These are phyloP conservation scores for Populus trichocarpa DNA, from an alignment of 441 rosid species.

Conservation along the genomic window DNA sequence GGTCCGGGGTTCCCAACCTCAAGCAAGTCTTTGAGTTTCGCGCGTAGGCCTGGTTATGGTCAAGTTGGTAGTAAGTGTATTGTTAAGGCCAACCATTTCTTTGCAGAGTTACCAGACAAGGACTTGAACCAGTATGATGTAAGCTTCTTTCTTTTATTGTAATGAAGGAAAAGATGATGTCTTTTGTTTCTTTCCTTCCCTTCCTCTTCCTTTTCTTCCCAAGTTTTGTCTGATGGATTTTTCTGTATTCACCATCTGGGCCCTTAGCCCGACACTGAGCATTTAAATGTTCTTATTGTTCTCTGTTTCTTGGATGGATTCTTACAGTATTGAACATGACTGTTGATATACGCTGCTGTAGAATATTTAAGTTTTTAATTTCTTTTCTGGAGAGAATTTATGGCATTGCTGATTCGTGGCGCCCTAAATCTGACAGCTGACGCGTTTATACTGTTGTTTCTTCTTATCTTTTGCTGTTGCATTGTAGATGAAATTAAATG, in stretches of 20 bases:
- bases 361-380: not conserved
- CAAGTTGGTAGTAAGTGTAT: slow-evolving; percentile 84
- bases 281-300: not conserved
- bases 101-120: slow-evolving; percentile 82
- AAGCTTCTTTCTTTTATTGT: slow-evolving; percentile 34
- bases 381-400: slow-evolving; percentile 11
- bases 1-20: slow-evolving; percentile 61
- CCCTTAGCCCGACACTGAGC: slow-evolving; percentile 22
- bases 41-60: slow-evolving; percentile 86
- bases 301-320: not conserved
- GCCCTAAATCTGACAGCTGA: slow-evolving; percentile 36
- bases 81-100: slow-evolving; percentile 97
- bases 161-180: not conserved
- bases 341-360: slow-evolving; percentile 1
- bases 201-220: not conserved
- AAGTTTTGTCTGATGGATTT: not conserved
- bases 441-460: slow-evolving; percentile 25
- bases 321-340: not conserved
- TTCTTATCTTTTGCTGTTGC: slow-evolving; percentile 27
- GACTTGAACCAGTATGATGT: slow-evolving; percentile 96
- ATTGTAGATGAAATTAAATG: slow-evolving; percentile 34
- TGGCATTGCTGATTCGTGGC: slow-evolving; percentile 30
- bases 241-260: not conserved
- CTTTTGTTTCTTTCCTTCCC: slow-evolving; percentile 3
- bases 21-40: slow-evolving; percentile 72